These are phyloP conservation scores for Fusarium chlamydosporum DNA, from an alignment of 2,329 filamentous ascomycete genomes.

Conservation along the genomic window DNA sequence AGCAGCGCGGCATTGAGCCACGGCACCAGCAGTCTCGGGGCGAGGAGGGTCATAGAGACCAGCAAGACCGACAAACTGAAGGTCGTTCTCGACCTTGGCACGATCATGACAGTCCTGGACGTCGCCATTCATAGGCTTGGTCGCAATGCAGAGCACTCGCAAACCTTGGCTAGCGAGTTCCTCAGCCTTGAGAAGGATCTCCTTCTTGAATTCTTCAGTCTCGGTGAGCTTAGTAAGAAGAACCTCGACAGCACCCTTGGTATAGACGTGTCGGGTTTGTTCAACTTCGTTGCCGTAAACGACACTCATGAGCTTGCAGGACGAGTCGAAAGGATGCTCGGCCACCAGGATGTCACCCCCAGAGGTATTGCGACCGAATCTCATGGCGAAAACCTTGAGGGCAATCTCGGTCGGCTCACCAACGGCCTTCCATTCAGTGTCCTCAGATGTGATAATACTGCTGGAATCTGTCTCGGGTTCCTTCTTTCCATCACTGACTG, in stretches of 20 bases:
- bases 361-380: constrained; percentile 69
- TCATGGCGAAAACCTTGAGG: constrained; percentile 79
- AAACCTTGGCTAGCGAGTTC: constrained; percentile 73
- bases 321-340: constrained; percentile 81
- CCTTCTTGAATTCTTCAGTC: constrained; percentile 61
- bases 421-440: constrained; percentile 68
- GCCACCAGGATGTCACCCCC: constrained; percentile 65
- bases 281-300: constrained; percentile 65
- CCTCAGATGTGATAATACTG: constrained; percentile 62
- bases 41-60: constrained; percentile 81
- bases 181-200: constrained; percentile 66
- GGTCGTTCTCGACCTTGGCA: constrained; percentile 66
- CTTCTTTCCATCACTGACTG: constrained; percentile 64
- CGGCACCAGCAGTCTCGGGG: constrained; percentile 73
- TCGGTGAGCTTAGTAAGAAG: constrained; percentile 67
- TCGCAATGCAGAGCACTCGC: constrained; percentile 76
- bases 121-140: constrained; percentile 59
- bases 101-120: constrained; percentile 63
- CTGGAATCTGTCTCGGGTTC: constrained; percentile 63
- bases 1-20: constrained; percentile 70
- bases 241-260: constrained; percentile 72
- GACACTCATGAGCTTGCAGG: constrained; percentile 81
- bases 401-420: constrained; percentile 82
- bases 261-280: constrained; percentile 62
- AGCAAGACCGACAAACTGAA: constrained; percentile 77